A percentile compares a stretch with the other conserved stretches of the same genome.
Evolutionary conservation across 1,284 basidiomycete species (phyloP).

Genomic region (Afroboletus lepidellus): DNA sequence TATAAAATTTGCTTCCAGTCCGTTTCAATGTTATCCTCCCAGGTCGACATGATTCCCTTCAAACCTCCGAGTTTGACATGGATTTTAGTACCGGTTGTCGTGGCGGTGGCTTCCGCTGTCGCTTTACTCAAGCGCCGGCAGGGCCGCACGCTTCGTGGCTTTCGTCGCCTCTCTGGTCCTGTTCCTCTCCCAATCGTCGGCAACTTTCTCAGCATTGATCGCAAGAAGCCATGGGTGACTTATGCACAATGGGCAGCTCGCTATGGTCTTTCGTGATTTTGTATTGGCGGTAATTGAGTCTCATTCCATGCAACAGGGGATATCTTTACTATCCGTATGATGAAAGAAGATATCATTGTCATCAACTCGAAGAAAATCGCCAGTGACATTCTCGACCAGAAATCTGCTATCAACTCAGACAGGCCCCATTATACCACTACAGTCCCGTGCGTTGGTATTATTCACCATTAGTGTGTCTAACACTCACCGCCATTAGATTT

Average conservation of each 20-base stretch:
- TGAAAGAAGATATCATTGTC: constrained; percentile 25
- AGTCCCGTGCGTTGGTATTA: constrained; percentile 17
- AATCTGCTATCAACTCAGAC: constrained; percentile 30
- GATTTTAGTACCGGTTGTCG: neutral
- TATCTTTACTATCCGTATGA: constrained; percentile 20
- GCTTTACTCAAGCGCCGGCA: constrained; percentile 9
- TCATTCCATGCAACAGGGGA: constrained; percentile 15
- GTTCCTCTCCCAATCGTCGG: constrained; percentile 22
- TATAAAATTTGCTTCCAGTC: too few relatives aligned
- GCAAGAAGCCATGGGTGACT: constrained; percentile 20
- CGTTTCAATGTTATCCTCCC: too few relatives aligned
- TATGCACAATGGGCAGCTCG: constrained; percentile 21
- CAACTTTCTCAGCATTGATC: constrained; percentile 21
- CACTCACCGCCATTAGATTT: constrained; percentile 16
- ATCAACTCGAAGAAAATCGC: constrained; percentile 23
- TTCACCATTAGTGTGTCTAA: neutral
- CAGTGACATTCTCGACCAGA: constrained; percentile 23
- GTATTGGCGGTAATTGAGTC: neutral
- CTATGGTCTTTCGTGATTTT: constrained; percentile 14
- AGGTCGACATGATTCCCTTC: neutral
- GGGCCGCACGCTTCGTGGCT: neutral
- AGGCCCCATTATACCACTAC: constrained; percentile 25
- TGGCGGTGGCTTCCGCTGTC: constrained; percentile 2
- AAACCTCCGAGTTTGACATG: neutral
- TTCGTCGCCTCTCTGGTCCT: constrained; percentile 23